Conservation (phyloP, 768 basidiomycete species). For the Sarcodon aspratus region DNA sequence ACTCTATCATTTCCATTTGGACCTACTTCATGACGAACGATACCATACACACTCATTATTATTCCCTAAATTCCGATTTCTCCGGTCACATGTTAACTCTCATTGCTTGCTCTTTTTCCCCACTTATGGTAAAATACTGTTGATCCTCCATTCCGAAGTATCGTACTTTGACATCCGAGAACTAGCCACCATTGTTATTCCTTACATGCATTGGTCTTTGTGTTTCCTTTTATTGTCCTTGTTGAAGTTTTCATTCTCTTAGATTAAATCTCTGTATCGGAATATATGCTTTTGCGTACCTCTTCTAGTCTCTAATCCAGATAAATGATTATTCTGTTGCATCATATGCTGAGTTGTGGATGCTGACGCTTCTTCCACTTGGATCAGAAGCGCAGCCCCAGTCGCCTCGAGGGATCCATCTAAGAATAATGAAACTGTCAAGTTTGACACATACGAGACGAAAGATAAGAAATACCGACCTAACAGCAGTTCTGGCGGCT, state of each 20-base stretch:
- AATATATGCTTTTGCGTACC: too few relatives aligned
- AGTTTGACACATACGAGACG: not conserved
- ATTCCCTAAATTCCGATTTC: slow-evolving; percentile 10
- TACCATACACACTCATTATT: slow-evolving; percentile 20
- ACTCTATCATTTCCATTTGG: not conserved
- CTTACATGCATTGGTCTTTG: not conserved
- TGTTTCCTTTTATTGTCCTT: not conserved
- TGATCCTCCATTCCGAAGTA: not conserved
- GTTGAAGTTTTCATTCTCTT: too few relatives aligned
- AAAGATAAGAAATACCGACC: slow-evolving; percentile 32
- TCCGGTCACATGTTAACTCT: slow-evolving; percentile 10
- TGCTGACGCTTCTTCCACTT: slow-evolving; percentile 88
- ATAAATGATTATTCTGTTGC: too few relatives aligned
- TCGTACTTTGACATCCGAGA: slow-evolving; percentile 1
- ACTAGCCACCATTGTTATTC: slow-evolving; percentile 4
- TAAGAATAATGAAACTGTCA: slow-evolving; percentile 14
- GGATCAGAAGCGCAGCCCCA: slow-evolving; percentile 97
- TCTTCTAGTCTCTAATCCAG: too few relatives aligned
- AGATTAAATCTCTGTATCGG: too few relatives aligned
- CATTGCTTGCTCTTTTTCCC: slow-evolving; percentile 9
- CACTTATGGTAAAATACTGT: not conserved
- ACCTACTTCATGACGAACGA: slow-evolving; percentile 13
- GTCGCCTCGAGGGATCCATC: slow-evolving; percentile 91
- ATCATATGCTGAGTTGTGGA: slow-evolving; percentile 85
- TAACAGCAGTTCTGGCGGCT: slow-evolving; percentile 84